Percentiles rank a stretch among this genome's conserved stretches.
These are phyloP conservation scores for Metschnikowia peoriensis DNA, from an alignment of 805 yeast species.

Conservation along the genomic window DNA sequence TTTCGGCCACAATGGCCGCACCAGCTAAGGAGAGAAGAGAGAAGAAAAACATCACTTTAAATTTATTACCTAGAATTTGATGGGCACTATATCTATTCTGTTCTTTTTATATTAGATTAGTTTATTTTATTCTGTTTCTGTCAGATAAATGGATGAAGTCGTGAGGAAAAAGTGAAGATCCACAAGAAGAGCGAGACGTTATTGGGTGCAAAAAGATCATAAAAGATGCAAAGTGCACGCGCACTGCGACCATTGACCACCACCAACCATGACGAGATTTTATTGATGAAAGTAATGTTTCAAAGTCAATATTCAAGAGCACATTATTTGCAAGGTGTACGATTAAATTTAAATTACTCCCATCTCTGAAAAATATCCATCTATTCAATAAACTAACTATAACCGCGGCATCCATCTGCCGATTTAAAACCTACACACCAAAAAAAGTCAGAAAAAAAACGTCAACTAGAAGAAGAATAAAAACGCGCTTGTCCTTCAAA, in stretches of 20 bases:
- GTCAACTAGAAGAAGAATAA: background rate
- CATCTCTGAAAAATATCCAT: no score
- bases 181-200: background rate
- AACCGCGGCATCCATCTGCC: no score
- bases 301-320: background rate
- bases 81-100: no score
- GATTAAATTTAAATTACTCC: no score
- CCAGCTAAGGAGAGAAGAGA: background rate
- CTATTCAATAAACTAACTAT: no score
- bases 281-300: background rate
- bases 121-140: no score
- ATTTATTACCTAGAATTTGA: background rate
- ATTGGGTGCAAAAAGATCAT: background rate
- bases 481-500: background rate
- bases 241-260: background rate
- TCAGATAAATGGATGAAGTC: background rate
- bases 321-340: no score
- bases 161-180: background rate
- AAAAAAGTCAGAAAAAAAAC: no score
- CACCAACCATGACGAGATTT: no score
- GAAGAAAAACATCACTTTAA: background rate
- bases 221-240: background rate
- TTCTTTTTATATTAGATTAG: background rate
- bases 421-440: no score
- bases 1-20: conserved; percentile 1